Evolutionary conservation across 257 asterid species (phyloP), one percentile per base, ranked within the genome.

Genomic region (Cruciata laevipes): DNA sequence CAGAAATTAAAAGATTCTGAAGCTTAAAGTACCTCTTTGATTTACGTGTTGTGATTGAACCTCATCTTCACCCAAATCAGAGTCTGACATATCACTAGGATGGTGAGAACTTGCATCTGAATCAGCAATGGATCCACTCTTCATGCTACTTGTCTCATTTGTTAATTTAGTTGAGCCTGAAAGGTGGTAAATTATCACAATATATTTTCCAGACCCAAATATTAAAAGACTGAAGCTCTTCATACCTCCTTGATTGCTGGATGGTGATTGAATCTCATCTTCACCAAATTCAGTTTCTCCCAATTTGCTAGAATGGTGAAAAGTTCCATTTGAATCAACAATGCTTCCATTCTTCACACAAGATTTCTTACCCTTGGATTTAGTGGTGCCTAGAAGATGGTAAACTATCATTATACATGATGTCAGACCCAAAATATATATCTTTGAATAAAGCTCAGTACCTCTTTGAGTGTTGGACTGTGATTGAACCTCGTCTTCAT

Each of bases 401-500:
- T 42, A 42, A 13, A 42, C 51, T 42, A 42, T 42, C 14, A 65
- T 61, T 33, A 67, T 30, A 61, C 44, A 25, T 64, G 49, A 44
- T 30, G 31, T 13, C 0, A 62, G 1, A 58, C 11, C 60, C 32
- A 70, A 51, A 65, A 27, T 27, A 27, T 47, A 31, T 65, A 47
- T 27, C 5, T 68, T 47, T 35, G 16, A 10, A 1, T 51, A 67
- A 69, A 27, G 53, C 31, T 37, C 53, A 67, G 68, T 71, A 80
- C 95, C 86, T 80, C 27, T 74, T 47, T 31, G 71, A 72, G 31
- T 76, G 74, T 63, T 72, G 38, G 35, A 73, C 64, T 86, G 78
- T 0, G 88, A 88, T 73, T 86, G 90, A 78, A 83, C 87, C 82
- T 90, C 98, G 51, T 78, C 81, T 55, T 83, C 95, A 55, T 71